Base-by-base conservation (phyloP, 306 rosid genomes). In the Hippophae gyantsensis region DNA sequence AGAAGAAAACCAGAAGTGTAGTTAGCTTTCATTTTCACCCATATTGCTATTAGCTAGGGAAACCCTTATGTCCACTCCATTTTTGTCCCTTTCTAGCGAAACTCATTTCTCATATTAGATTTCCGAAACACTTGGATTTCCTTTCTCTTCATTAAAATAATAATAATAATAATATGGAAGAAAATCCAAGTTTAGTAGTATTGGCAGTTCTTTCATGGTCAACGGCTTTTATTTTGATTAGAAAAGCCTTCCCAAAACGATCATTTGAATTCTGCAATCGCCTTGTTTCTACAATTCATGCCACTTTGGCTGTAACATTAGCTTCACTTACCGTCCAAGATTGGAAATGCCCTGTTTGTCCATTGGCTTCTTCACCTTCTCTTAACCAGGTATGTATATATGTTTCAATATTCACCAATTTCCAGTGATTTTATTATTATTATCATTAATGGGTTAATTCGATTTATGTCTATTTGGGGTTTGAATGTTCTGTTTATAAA, bases 161-260 rank as follows among this genome's bases (percentile, higher is more conserved):
- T 3, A 6, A 8, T 32, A 7, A n/a, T 32, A 32, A 8, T 40
- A 45, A 57, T 45, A 87, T 83, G 89, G 89, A 84, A 68, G 77
- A 72, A 0, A 8, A 64, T 13, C 10, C 44, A 32, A 82, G 72
- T 59, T 12, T 75, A 9, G 57, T 81, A 8, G 74, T 78, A 18
- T 50, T 72, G 61, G 97, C 95, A 48, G 74, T 84, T 27, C 41
- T 86, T 71, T 78, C 89, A 56, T 90, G 97, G 97, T 65, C 95
- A 26, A 23, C 77, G 43, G 55, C 63, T 25, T 90, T 90, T 71
- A 5, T 86, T 0, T 25, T 74, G 51, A 6, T 71, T 1, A 82
- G 85, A 70, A 81, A 60, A 58, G 46, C 75, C 6, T 61, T 80
- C 52, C 83, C 72, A 7, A 73, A 82, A 0, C 66, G 77, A 6